These are phyloP conservation scores for Pythium rhizo-oryzae DNA, from an alignment of 352 stramenopile species.

Conservation along the genomic window DNA sequence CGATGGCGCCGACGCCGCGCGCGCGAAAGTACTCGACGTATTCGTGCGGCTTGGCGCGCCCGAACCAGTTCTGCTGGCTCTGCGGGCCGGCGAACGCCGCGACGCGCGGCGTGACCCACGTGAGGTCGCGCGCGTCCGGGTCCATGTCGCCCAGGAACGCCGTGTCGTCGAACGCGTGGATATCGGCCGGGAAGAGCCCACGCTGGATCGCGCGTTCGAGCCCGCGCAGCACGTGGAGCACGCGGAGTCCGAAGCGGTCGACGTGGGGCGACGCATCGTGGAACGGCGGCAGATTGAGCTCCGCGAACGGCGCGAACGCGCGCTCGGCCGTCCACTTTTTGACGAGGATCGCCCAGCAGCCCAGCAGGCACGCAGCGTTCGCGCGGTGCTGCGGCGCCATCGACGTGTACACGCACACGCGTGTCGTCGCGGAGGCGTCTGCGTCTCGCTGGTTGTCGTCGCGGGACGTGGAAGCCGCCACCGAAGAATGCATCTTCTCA, in stretches of 20 bases:
- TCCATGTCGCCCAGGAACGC: constrained; percentile 34
- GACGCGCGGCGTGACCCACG: constrained; percentile 93
- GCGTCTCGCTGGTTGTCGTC: constrained; percentile 14
- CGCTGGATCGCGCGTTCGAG: constrained; percentile 62
- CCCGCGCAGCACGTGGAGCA: constrained; percentile 34
- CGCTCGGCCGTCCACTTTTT: constrained; percentile 58
- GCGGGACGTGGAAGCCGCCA: neutral
- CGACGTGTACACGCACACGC: constrained; percentile 62
- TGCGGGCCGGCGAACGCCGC: constrained; percentile 95
- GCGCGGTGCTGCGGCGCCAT: constrained; percentile 60
- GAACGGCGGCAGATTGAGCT: constrained; percentile 37
- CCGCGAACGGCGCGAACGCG: constrained; percentile 54
- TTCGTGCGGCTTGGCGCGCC: constrained; percentile 70
- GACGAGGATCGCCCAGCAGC: constrained; percentile 69
- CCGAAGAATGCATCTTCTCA: constrained; percentile 40
- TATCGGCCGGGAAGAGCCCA: constrained; percentile 74
- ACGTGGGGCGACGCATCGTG: constrained; percentile 32
- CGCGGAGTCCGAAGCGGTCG: constrained; percentile 33
- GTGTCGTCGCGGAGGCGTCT: constrained; percentile 30
- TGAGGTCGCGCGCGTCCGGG: constrained; percentile 83
- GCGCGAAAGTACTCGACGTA: constrained; percentile 95
- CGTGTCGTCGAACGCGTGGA: constrained; percentile 28
- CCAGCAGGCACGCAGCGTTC: constrained; percentile 91
- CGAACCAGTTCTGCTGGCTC: constrained; percentile 62
- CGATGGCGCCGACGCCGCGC: constrained; percentile 77